phyloP scores from a whole-genome alignment of 768 basidiomycete species.

The Mycena sanguinolenta region DNA sequence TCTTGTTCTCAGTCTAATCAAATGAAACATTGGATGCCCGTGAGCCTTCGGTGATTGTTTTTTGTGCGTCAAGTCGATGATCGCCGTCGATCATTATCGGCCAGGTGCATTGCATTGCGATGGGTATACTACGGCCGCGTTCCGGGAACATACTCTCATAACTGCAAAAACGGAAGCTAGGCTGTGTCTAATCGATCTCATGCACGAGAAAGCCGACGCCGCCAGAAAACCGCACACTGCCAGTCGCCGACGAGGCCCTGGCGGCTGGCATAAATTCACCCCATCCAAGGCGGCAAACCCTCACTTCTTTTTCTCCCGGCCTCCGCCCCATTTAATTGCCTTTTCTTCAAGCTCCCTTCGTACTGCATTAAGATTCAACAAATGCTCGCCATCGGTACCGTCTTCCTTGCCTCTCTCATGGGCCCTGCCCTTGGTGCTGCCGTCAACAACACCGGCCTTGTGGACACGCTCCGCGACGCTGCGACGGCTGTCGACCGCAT shows the following conservation, averaged over 20 bases:
- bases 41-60: too few species aligned
- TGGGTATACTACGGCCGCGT: too few species aligned
- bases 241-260: background rate
- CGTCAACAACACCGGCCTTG: background rate
- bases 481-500: slow-evolving; percentile 19
- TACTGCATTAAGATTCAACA: background rate
- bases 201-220: slow-evolving; percentile 21
- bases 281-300: background rate
- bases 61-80: too few species aligned
- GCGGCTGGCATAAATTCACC: slow-evolving; percentile 2
- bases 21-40: too few species aligned
- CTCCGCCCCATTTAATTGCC: background rate
- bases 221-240: slow-evolving; percentile 2
- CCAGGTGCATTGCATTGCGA: too few species aligned
- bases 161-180: slow-evolving; percentile 15
- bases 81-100: too few species aligned
- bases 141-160: too few species aligned
- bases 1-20: too few species aligned
- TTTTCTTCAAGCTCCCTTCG: slow-evolving; percentile 12
- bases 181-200: background rate
- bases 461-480: slow-evolving; percentile 2
- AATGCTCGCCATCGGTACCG: slow-evolving; percentile 26
- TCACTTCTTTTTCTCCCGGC: slow-evolving; percentile 1
- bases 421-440: background rate
- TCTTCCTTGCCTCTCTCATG: slow-evolving; percentile 8